These are phyloP conservation scores for Picochlorum sp. DNA, from an alignment of 139 green algal genomes.

Conservation along the genomic window DNA sequence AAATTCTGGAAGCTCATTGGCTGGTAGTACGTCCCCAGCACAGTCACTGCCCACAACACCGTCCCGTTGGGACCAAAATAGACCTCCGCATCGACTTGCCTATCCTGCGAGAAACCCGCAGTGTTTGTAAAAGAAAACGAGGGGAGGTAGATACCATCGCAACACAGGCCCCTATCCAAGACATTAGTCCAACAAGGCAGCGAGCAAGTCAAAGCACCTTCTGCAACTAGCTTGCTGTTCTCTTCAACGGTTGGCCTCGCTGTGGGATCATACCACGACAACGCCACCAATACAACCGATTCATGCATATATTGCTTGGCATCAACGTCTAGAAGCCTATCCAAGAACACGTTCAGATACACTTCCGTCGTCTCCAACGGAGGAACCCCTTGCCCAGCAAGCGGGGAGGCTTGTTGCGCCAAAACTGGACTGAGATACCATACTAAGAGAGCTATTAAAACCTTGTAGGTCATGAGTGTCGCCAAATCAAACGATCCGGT, in stretches of 20 bases:
- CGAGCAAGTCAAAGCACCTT: background rate
- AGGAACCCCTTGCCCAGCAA: background rate
- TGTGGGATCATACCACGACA: background rate
- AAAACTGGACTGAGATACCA: background rate
- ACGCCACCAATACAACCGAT: background rate
- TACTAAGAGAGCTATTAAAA: background rate
- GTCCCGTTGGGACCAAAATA: background rate
- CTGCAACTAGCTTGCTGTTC: background rate
- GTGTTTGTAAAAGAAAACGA: constrained; percentile 45
- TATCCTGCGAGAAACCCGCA: constrained; percentile 13
- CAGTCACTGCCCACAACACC: background rate
- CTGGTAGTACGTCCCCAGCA: background rate
- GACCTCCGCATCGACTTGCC: constrained; percentile 16
- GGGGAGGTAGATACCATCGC: constrained; percentile 22
- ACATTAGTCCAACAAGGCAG: background rate
- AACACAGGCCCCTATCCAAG: constrained; percentile 3
- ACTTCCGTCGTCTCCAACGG: constrained; percentile 1
- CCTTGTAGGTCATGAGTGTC: too few relatives aligned
- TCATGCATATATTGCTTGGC: background rate
- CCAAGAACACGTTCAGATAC: background rate
- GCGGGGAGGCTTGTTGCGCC: background rate
- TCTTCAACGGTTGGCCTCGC: background rate
- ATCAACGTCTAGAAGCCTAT: background rate
- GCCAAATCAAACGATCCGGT: too few relatives aligned
- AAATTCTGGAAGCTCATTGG: constrained; percentile 1